These are phyloP conservation scores for Marasmius sp. DNA, from an alignment of 1,284 basidiomycete species.

Conservation along the genomic window DNA sequence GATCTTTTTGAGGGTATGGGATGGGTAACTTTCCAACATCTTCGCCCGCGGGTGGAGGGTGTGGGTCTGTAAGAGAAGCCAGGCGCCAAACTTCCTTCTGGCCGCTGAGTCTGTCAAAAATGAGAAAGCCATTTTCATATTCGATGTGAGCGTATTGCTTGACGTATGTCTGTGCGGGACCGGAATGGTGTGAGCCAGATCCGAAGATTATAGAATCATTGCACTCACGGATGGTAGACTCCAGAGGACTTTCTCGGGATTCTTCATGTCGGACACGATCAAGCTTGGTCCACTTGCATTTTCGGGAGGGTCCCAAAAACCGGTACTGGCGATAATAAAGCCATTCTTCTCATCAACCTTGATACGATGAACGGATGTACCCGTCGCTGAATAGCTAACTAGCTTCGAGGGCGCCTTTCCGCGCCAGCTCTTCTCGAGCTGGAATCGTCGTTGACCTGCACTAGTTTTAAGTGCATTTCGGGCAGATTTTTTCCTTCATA, in stretches of 20 bases:
- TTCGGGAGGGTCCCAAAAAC: constrained; percentile 20
- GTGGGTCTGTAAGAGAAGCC: constrained; percentile 9
- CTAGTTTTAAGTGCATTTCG: constrained; percentile 10
- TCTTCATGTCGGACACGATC: constrained; percentile 51
- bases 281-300: constrained; percentile 21
- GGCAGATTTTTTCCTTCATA: background rate
- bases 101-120: constrained; percentile 61
- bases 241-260: constrained; percentile 51
- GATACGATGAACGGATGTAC: constrained; percentile 59
- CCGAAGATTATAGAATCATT: background rate
- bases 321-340: constrained; percentile 57
- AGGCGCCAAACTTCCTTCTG: constrained; percentile 71
- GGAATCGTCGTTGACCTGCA: constrained; percentile 44
- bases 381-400: constrained; percentile 30
- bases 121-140: constrained; percentile 67
- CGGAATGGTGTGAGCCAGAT: background rate
- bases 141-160: constrained; percentile 68
- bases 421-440: constrained; percentile 55
- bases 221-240: constrained; percentile 43
- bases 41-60: constrained; percentile 22
- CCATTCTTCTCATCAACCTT: constrained; percentile 66
- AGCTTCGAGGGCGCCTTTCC: constrained; percentile 44
- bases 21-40: constrained; percentile 23
- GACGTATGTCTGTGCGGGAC: constrained; percentile 44
- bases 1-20: constrained; percentile 35